Percentiles rank a stretch among this genome's conserved stretches.
Conservation (phyloP, 805 yeast genomes). For the Wickerhamomyces subpelliculosus region DNA sequence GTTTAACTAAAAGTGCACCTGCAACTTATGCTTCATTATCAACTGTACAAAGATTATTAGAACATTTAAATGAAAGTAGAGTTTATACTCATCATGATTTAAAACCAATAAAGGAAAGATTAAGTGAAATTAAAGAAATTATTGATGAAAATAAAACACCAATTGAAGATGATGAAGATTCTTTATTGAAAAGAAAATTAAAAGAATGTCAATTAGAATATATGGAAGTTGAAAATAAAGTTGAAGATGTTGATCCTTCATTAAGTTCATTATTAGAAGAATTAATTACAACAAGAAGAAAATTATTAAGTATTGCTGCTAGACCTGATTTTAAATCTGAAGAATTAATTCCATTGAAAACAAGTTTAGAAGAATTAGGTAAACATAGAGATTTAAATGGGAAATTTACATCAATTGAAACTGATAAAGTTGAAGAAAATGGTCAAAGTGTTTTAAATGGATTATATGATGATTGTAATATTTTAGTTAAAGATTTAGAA, state of each 20-base stretch:
- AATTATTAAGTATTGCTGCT: conserved; percentile 47
- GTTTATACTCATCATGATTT: conserved; percentile 83
- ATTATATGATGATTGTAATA: conserved; percentile 76
- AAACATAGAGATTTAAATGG: conserved; percentile 49
- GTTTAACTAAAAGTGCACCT: conserved; percentile 83
- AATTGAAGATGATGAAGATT: conserved; percentile 43
- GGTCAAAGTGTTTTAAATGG: conserved; percentile 57
- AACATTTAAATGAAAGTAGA: conserved; percentile 73
- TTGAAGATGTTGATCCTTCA: conserved; percentile 45
- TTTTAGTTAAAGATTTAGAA: conserved; percentile 61
- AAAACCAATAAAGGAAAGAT: conserved; percentile 65
- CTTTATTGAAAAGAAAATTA: conserved; percentile 59
- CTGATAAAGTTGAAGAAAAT: conserved; percentile 25
- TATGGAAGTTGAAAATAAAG: conserved; percentile 46
- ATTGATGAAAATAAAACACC: conserved; percentile 26
- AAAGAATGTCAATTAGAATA: conserved; percentile 55
- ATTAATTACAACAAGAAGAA: conserved; percentile 57
- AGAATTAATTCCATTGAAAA: conserved; percentile 28
- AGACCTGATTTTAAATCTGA: conserved; percentile 25
- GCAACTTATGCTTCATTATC: conserved; percentile 88
- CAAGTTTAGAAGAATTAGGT: conserved; percentile 37
- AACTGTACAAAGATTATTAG: conserved; percentile 78
- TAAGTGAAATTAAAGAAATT: conserved; percentile 62
- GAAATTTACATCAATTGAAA: conserved; percentile 36
- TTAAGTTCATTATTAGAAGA: conserved; percentile 47